Percentiles rank a stretch among this genome's conserved stretches.
Evolutionary conservation across 2,329 filamentous ascomycete species (phyloP).

Genomic region (Aspergillus chevalieri): DNA sequence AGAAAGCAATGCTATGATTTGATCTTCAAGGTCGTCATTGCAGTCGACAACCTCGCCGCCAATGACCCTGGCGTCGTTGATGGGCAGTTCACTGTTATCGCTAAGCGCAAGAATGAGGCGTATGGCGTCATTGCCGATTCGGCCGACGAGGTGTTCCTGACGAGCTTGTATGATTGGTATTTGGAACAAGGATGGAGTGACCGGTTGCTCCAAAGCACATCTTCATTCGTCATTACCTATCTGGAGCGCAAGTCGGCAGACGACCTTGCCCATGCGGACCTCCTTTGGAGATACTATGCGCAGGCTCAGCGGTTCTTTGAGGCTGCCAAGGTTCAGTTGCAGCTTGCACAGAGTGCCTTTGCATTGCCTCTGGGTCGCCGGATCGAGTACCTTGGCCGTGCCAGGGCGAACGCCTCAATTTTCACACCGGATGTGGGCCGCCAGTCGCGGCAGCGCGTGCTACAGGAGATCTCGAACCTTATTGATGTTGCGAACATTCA

Average conservation of each 20-base stretch:
- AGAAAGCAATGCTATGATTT: constrained; percentile 78
- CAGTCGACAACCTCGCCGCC: constrained; percentile 66
- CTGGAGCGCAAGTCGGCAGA: constrained; percentile 68
- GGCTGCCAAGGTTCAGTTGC: constrained; percentile 77
- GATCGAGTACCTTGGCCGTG: constrained; percentile 82
- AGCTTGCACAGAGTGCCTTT: constrained; percentile 79
- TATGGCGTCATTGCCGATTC: constrained; percentile 86
- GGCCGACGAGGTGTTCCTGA: constrained; percentile 89
- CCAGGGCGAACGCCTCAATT: constrained; percentile 87
- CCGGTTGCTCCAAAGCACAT: constrained; percentile 76
- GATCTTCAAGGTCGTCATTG: constrained; percentile 73
- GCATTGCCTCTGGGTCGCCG: constrained; percentile 71
- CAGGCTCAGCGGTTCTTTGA: constrained; percentile 78
- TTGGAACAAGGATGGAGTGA: constrained; percentile 77
- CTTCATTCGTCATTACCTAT: constrained; percentile 79
- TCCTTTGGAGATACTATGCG: constrained; percentile 88
- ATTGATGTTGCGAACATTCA: constrained; percentile 94
- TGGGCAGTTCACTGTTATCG: constrained; percentile 67
- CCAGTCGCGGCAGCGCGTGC: constrained; percentile 75
- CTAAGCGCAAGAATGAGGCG: constrained; percentile 76
- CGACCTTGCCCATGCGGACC: constrained; percentile 72
- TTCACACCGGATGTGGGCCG: constrained; percentile 69
- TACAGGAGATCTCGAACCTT: constrained; percentile 76
- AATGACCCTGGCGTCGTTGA: constrained; percentile 68
- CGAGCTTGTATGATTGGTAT: constrained; percentile 97